Evolutionary conservation across 2,329 filamentous ascomycete genomes (phyloP).

Genomic region (Colletotrichum caudatum): DNA sequence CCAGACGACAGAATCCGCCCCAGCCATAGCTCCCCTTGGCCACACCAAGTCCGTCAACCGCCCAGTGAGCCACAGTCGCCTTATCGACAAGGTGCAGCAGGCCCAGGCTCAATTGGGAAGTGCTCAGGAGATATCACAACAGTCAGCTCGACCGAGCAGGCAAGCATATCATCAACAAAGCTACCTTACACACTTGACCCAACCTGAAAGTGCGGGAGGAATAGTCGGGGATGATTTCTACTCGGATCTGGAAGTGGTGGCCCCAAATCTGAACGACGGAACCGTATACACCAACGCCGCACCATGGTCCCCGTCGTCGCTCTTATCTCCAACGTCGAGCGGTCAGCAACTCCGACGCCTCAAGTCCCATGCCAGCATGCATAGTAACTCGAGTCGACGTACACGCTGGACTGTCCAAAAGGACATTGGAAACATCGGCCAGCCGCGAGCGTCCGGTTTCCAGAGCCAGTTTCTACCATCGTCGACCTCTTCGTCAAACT

Average conservation of each 20-base stretch:
- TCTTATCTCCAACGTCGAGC: not conserved
- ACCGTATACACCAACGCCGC: no score
- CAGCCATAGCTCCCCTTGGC: not conserved
- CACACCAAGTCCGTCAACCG: constrained; percentile 7
- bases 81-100: not conserved
- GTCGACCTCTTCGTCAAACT: not conserved
- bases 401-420: constrained; percentile 6
- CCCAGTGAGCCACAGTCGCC: not conserved
- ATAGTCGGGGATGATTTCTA: not conserved
- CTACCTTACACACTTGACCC: not conserved
- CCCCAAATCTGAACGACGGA: not conserved
- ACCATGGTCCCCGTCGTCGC: not conserved
- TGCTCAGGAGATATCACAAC: not conserved
- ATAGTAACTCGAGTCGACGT: not conserved
- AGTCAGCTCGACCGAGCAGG: not conserved
- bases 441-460: not conserved
- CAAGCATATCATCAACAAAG: not conserved
- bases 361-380: not conserved
- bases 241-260: constrained; percentile 3
- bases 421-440: constrained; percentile 19
- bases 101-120: not conserved
- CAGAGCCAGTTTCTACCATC: not conserved
- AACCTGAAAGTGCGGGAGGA: not conserved
- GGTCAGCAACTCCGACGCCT: not conserved
- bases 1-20: not conserved